These are phyloP conservation scores for Dactylellina sp. DNA, from an alignment of 2,329 filamentous ascomycete genomes.

Conservation along the genomic window DNA sequence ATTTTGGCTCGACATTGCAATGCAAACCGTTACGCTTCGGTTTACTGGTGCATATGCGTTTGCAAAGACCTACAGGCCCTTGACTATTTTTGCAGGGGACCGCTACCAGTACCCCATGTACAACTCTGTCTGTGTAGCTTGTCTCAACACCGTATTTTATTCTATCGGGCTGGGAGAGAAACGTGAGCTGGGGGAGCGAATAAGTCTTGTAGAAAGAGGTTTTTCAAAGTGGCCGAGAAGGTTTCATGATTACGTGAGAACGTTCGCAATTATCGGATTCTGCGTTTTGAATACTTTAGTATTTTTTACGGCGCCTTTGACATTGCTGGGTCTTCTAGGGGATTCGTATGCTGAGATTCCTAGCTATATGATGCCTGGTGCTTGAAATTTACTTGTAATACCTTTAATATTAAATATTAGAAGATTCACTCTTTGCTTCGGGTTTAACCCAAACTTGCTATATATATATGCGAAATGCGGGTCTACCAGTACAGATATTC, in stretches of 20 bases:
- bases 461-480: too few species aligned
- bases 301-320: conserved; percentile 26
- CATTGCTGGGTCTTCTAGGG: conserved; percentile 16
- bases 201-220: conserved; percentile 17
- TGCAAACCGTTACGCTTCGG: conserved; percentile 26
- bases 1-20: conserved; percentile 32
- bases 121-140: conserved; percentile 22
- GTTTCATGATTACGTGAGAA: conserved; percentile 2
- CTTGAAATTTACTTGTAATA: too few species aligned
- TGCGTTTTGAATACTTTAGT: conserved; percentile 20
- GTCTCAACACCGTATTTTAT: conserved; percentile 8
- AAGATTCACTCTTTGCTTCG: too few species aligned
- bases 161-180: not conserved
- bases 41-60: conserved; percentile 32
- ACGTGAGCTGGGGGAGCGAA: conserved; percentile 11
- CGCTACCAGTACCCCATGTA: conserved; percentile 31
- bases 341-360: conserved; percentile 22
- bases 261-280: conserved; percentile 26
- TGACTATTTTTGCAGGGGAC: conserved; percentile 24
- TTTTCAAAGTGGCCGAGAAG: conserved; percentile 10
- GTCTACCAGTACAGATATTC: too few species aligned
- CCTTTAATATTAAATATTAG: too few species aligned
- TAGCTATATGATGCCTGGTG: conserved; percentile 25
- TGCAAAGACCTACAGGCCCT: conserved; percentile 23
- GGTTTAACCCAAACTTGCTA: too few species aligned